Evolutionary conservation across 768 basidiomycete species (phyloP), one percentile per base, ranked within the genome.

Genomic region (Phaeotremella fagi): DNA sequence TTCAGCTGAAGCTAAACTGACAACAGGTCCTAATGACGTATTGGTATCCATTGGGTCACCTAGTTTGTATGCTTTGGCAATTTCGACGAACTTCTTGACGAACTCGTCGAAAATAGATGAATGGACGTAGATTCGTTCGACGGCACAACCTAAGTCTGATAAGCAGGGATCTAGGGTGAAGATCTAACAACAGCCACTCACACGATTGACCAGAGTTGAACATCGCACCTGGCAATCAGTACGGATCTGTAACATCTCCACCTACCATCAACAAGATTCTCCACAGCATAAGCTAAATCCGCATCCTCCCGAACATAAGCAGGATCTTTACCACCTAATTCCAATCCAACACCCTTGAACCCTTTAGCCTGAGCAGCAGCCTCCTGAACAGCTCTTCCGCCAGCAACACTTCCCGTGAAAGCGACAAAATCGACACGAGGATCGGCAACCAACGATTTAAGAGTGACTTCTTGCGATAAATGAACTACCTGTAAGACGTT

Each of bases 131-230:
- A 99, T 90, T 16, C 94, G 82, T 86, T 99, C 95, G 55, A 98
- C 78, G 0, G 87, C 83, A 68, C 94, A 97, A 74, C 66, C 59
- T 60, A 22, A 12, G 20, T 23, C 31, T 33, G 7, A 31, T 49
- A 18, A 52, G 33, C 12, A 9, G 6, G 38, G 22, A 6, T 41
- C 38, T 12, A 6, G 38, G 38, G 33, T 52, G 23, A 5, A 3
- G 45, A 20, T 15, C 53, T 44, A 29, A 53, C 94, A 98, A n/a
- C n/a, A n/a, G n/a, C n/a, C n/a, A n/a, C n/a, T n/a, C n/a, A n/a
- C n/a, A n/a, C 59, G 90, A 92, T 75, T 99, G 95, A 1, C 95
- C 95, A 15, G 92, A 91, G 75, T 98, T 98, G 79, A 90, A 99
- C 76, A 92, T 85, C 3, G 90, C 85, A 31, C 90, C 88, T 90